Conservation (phyloP, 305 asterid species). For the Lippia alba region DNA sequence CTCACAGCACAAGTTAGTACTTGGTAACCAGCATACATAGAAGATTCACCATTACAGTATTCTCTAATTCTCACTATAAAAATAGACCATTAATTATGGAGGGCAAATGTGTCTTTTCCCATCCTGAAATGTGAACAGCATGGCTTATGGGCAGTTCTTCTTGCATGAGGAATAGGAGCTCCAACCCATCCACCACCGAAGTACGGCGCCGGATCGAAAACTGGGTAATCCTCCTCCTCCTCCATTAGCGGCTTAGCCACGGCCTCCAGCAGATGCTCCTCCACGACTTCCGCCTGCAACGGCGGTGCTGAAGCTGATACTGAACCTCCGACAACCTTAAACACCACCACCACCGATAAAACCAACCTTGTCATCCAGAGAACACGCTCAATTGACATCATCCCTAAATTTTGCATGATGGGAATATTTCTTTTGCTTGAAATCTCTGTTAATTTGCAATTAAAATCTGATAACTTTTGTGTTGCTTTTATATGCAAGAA, state of each 20-base stretch:
- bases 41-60: no score
- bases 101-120: neutral
- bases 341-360: constrained; percentile 11
- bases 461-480: neutral
- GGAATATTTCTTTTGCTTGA: neutral
- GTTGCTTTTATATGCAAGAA: neutral
- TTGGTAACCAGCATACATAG: no score
- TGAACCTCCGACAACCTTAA: constrained; percentile 22
- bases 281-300: constrained; percentile 9
- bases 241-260: constrained; percentile 29
- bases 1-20: no score
- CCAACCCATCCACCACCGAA: constrained; percentile 31
- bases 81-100: neutral
- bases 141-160: neutral
- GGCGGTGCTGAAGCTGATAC: constrained; percentile 9
- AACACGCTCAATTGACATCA: constrained; percentile 5
- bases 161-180: constrained; percentile 45
- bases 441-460: neutral
- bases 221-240: constrained; percentile 35
- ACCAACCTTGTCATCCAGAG: neutral
- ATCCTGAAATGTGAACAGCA: constrained; percentile 6
- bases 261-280: constrained; percentile 1
- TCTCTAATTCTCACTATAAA: no score
- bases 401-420: constrained; percentile 8
- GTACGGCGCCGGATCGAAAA: constrained; percentile 39